Base-by-base conservation (phyloP, 106 monocot species). In the Dioscorea zingiberensis region DNA sequence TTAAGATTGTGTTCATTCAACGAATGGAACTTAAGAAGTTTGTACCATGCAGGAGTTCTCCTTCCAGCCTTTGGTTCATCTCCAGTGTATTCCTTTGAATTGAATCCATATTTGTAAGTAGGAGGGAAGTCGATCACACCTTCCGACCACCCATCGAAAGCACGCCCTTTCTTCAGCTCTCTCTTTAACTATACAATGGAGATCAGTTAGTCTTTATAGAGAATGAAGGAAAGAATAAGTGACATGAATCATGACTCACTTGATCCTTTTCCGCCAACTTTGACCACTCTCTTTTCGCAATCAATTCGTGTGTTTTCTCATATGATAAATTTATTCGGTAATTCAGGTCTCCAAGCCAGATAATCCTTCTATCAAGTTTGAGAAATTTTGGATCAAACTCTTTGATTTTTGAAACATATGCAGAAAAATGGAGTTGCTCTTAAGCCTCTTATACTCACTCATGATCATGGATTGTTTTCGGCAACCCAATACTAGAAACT, bases 281-380 rank as follows among this genome's bases (percentile, higher is more conserved):
- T 51, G 74, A 58, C 97, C 88, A 97, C 4, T 84, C 70, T 24
- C 72, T 83, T 38, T 44, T 75, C 29, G 72, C 67, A 16, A 97
- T 80, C 9, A 86, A 81, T 70, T 92, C 83, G 32, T 80, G 85
- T 56, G 92, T 86, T 69, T 44, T 84, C 58, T 89, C 85, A 66
- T 79, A 86, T 21, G 97, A 44, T 57, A 80, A 80, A 58, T 92
- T 85, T 23, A 97, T 77, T 14, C 97, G 97, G 19, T 97, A 97
- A 79, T 97, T 97, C 66, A 97, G 60, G 68, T 97, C 97, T 22
- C 97, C 97, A 27, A 97, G 65, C 97, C 97, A 97, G 54, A 97
- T 71, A 55, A 97, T 86, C 72, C 86, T 81, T 77, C 97, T 97
- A 81, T 48, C 68, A 76, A 54, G 21, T 19, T 26, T 10, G 44